Percentiles rank a stretch among this genome's conserved stretches.
Conservation (phyloP, 495 filamentous ascomycete genomes). For the Penicillium coprophilum region DNA sequence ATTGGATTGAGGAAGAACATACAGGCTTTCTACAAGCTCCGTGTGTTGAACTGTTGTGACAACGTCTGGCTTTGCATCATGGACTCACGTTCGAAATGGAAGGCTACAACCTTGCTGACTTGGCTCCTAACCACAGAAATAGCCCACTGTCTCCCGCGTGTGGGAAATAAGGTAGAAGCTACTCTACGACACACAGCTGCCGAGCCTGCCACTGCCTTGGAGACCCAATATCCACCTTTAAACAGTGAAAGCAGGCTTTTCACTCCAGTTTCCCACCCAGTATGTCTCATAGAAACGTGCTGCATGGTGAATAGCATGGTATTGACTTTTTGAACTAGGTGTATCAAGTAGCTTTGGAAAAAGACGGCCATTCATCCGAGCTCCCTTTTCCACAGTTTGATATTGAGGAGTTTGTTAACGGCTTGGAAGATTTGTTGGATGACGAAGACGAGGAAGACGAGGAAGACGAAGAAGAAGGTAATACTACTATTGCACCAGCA, state of each 20-base stretch:
- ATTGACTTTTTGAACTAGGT: conserved; percentile 24
- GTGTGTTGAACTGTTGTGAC: conserved; percentile 4
- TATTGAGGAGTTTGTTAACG: conserved; percentile 22
- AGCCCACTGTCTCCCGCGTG: conserved; percentile 27
- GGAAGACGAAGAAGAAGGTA: neutral
- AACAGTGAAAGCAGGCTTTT: conserved; percentile 27
- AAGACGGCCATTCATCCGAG: conserved; percentile 40
- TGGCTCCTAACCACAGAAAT: conserved; percentile 36
- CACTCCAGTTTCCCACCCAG: conserved; percentile 30
- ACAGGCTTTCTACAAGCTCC: conserved; percentile 6
- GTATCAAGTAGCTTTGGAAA: conserved; percentile 42
- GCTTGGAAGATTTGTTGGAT: conserved; percentile 28
- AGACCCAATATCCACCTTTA: conserved; percentile 41
- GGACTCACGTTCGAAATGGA: conserved; percentile 20
- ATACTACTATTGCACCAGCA: conserved; percentile 11
- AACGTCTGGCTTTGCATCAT: conserved; percentile 17
- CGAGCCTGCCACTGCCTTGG: conserved; percentile 23
- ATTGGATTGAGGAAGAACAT: conserved; percentile 13
- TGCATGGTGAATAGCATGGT: neutral
- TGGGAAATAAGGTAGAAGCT: conserved; percentile 12
- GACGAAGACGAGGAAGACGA: neutral
- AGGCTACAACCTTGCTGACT: conserved; percentile 35
- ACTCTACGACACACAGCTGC: conserved; percentile 23
- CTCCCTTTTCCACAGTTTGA: conserved; percentile 37
- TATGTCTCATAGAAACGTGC: conserved; percentile 22